A percentile compares a stretch with the other conserved stretches of the same genome.
Conservation (phyloP, 176 grass and related monocot species). For the Cymbopogon citratus region DNA sequence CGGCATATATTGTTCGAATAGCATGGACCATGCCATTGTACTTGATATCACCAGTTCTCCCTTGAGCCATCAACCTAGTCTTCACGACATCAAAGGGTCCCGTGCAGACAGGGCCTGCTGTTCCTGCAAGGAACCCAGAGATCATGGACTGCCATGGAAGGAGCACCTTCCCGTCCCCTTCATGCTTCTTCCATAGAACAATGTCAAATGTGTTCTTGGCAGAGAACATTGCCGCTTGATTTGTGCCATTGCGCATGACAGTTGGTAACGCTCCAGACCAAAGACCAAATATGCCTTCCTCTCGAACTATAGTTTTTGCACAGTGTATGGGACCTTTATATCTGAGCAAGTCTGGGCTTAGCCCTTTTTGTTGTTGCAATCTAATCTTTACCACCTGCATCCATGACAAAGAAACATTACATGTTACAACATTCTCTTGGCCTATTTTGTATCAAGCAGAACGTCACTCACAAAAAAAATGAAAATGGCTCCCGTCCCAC, state of each 20-base stretch:
- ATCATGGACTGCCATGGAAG: constrained; percentile 97
- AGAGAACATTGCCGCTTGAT: constrained; percentile 97
- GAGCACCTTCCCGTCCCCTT: constrained; percentile 73
- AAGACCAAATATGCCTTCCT: constrained; percentile 74
- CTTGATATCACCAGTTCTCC: constrained; percentile 58
- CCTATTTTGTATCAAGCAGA: not conserved
- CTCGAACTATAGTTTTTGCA: constrained; percentile 62
- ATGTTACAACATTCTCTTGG: not conserved
- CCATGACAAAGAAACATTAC: not conserved
- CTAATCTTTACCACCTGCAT: constrained; percentile 87
- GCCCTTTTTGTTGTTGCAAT: constrained; percentile 84
- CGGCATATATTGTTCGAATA: constrained; percentile 65
- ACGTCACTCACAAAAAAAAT: not conserved
- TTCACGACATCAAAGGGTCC: constrained; percentile 94
- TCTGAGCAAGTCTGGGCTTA: constrained; percentile 63
- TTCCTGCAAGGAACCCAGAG: constrained; percentile 93
- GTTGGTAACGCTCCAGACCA: constrained; percentile 89
- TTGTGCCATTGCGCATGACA: constrained; percentile 94
- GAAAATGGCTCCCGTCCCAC: not conserved
- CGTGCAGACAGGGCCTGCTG: constrained; percentile 85
- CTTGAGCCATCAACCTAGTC: constrained; percentile 92
- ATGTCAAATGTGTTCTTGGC: constrained; percentile 89
- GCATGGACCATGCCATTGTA: constrained; percentile 84
- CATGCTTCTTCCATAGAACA: constrained; percentile 90
- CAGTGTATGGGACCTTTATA: constrained; percentile 92